Conservation (phyloP, 176 grass and related monocot genomes). For the Carex myosuroides region DNA sequence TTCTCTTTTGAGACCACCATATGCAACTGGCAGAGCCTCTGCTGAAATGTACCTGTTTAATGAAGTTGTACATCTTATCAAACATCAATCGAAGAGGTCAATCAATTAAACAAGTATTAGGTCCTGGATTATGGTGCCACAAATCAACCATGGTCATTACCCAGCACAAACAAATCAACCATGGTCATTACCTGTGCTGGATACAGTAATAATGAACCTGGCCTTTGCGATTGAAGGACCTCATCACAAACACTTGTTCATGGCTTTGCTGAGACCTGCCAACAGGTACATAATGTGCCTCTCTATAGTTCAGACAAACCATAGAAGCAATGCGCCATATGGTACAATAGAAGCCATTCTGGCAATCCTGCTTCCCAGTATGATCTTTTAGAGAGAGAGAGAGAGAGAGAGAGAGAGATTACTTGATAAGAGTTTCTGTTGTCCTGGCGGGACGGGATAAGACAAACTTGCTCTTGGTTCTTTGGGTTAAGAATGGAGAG, state of each 20-base stretch:
- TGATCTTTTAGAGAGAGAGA: neutral
- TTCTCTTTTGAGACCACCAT: slow-evolving; percentile 83
- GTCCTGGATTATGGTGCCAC: neutral
- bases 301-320: neutral
- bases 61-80: neutral
- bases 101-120: neutral
- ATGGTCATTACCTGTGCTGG: neutral
- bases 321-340: neutral
- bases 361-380: neutral
- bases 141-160: neutral
- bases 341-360: neutral
- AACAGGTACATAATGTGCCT: neutral
- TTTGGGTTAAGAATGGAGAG: slow-evolving; percentile 87
- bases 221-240: neutral
- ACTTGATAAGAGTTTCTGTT: slow-evolving; percentile 89
- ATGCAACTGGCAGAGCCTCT: slow-evolving; percentile 68
- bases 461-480: slow-evolving; percentile 96
- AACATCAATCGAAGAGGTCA: neutral
- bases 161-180: neutral
- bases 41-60: slow-evolving; percentile 65
- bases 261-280: neutral
- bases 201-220: neutral
- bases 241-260: neutral
- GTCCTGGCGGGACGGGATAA: slow-evolving; percentile 66
- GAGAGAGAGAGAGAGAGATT: slow-evolving; percentile 7